A percentile compares a stretch with the other conserved stretches of the same genome.
phyloP scores from a whole-genome alignment of 108 stramenopile genomes.

The Stephanodiscus triporus region DNA sequence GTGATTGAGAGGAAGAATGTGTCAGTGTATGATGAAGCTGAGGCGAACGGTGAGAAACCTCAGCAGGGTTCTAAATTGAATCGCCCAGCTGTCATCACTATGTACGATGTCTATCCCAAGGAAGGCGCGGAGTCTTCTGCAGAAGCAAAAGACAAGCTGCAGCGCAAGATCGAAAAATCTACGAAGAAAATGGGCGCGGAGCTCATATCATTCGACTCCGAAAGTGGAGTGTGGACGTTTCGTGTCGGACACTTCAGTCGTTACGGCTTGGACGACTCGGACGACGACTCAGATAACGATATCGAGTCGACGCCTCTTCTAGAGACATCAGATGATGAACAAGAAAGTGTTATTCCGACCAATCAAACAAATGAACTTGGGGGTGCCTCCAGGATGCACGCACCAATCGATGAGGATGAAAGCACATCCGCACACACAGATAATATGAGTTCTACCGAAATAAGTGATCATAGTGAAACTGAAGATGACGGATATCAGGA shows the following conservation, averaged over 20 bases:
- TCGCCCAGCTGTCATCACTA: conserved; percentile 87
- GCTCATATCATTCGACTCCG: conserved; percentile 79
- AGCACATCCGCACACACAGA: conserved; percentile 33
- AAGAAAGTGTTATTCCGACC: conserved; percentile 13
- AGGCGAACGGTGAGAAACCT: conserved; percentile 77
- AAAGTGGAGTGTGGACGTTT: conserved; percentile 87
- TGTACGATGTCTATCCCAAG: conserved; percentile 74
- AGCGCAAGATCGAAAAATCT: conserved; percentile 58
- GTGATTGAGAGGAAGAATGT: conserved; percentile 83
- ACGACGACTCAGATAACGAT: conserved; percentile 67
- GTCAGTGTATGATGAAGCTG: conserved; percentile 85
- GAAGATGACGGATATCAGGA: conserved; percentile 21
- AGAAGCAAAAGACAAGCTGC: conserved; percentile 65
- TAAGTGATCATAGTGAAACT: conserved; percentile 14
- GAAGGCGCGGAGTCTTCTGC: conserved; percentile 55
- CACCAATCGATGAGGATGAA: conserved; percentile 54
- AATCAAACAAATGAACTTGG: conserved; percentile 52
- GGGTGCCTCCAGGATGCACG: conserved; percentile 41
- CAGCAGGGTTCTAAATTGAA: conserved; percentile 84
- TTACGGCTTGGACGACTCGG: conserved; percentile 83
- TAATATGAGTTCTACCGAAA: conserved; percentile 18
- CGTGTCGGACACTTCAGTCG: conserved; percentile 93
- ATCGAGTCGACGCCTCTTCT: conserved; percentile 38
- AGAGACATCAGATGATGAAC: conserved; percentile 33
- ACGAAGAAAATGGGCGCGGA: conserved; percentile 83